Base-by-base conservation (phyloP, 805 yeast genomes). In the Nakazawaea ambrosiae region DNA sequence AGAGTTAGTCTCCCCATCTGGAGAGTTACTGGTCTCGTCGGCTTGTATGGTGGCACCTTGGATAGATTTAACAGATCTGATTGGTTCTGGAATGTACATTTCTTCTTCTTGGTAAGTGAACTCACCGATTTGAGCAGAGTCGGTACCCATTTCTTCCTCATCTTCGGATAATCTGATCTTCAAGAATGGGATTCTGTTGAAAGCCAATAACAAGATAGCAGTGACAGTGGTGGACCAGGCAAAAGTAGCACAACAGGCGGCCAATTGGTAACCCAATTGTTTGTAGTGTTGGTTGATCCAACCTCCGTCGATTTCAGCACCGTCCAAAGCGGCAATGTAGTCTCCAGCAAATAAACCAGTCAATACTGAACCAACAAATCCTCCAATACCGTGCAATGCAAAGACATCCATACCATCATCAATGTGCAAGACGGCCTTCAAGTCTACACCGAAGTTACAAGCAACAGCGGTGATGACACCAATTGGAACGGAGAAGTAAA, bases 371-470 rank as follows among this genome's bases (percentile, higher is more conserved):
- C 97, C 97, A 46, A 73, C 65, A 51, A 81, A 73, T 38, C 96
- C 97, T 60, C 97, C 97, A 45, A 89, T 80, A 51, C 96, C 96
- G 61, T 90, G 97, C 38, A 89, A 66, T 24, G 96, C 85, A 64
- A 84, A 90, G 34, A 88, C 95, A 60, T 89, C 97, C 70, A 89
- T 71, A 65, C 96, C 96, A 58, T 90, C 97, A 60, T 90, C 97
- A 46, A 90, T 82, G 40, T 71, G 73, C 45, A 90, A 56, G 42
- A 75, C 38, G 48, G 68, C 63, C 67, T 89, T 88, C 49, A 87
- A 58, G 60, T 85, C 94, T 45, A 86, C 87, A 33, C 94, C 90
- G 54, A 76, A 73, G 70, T 89, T 88, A 66, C 95, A 87, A 27
- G 78, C 78, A 38, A 77, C 55, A 22, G 81, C 90, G 35, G 90